Evolutionary conservation across 108 stramenopile genomes (phyloP), one percentile per base, ranked within the genome.

Genomic region (Cylindrotheca fusiformis): DNA sequence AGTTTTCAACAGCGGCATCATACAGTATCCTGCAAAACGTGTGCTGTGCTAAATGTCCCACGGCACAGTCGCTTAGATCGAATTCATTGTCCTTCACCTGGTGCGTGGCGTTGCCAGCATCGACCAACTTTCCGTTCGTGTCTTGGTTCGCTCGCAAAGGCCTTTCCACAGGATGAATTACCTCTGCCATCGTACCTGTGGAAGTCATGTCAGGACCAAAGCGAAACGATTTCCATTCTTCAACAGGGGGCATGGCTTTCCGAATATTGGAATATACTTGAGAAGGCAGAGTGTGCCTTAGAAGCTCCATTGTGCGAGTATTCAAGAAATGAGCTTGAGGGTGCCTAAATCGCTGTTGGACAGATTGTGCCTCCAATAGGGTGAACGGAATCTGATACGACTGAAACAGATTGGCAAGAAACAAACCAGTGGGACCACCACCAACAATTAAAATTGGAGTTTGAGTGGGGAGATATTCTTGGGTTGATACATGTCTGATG

Each of bases 261-360:
- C 62, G 29, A 5, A 89, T 69, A 8, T 58, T 32, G 2, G 72
- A 18, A 58, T 77, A 88, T 3, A 77, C 62, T n/a, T 49, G 18
- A 14, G 29, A 59, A 18, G 87, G 81, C 48, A 79, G 25, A 41
- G 46, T 65, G 19, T 70, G 53, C 32, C 62, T 73, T 18, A 94
- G 61, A 27, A 97, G 85, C 55, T 97, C 96, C 93, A 96, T 95
- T 28, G 85, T 92, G 23, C 96, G 79, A 1, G 88, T 74, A 71
- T 97, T 97, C 55, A 97, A 63, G 77, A 93, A 97, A 54, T 97
- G 96, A 23, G 96, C 96, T 66, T 95, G 94, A 1, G 95, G 96
- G 76, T 96, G 95, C 29, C 50, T 33, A 31, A 81, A 82, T 32
- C 83, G 60, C 24, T 80, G 52, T 30, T 75, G 55, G 28, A 45